Conservation (phyloP, 2,329 filamentous ascomycete species). For the Paraconiothyrium brasiliense region DNA sequence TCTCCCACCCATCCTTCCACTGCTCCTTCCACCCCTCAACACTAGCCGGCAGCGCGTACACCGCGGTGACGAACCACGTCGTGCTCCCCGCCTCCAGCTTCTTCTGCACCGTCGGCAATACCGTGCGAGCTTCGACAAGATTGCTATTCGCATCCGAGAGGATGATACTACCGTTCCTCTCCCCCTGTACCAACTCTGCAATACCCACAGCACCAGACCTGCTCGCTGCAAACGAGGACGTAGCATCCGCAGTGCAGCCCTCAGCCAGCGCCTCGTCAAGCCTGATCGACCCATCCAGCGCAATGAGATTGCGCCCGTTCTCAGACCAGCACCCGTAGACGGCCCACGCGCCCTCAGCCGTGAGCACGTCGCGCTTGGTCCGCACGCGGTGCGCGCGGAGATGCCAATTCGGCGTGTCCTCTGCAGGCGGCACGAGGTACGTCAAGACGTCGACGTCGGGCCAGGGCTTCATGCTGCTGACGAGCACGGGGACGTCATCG, state of each 20-base stretch:
- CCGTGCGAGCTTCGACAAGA: constrained; percentile 74
- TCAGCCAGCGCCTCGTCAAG: constrained; percentile 53
- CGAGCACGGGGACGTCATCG: constrained; percentile 66
- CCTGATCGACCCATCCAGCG: constrained; percentile 46
- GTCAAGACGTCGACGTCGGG: constrained; percentile 72
- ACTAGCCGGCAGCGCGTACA: constrained; percentile 74
- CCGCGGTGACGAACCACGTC: constrained; percentile 74
- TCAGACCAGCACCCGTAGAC: constrained; percentile 69
- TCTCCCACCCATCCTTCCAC: constrained; percentile 64
- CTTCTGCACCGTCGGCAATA: constrained; percentile 74
- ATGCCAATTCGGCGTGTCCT: constrained; percentile 71
- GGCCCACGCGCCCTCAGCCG: constrained; percentile 79
- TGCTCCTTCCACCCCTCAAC: constrained; percentile 58
- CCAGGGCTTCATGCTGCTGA: constrained; percentile 77
- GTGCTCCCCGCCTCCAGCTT: constrained; percentile 66
- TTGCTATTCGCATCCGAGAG: constrained; percentile 84
- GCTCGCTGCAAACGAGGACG: constrained; percentile 57
- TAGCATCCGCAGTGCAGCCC: constrained; percentile 43
- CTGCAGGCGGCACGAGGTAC: constrained; percentile 69
- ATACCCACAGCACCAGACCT: constrained; percentile 62
- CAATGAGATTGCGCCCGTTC: constrained; percentile 65
- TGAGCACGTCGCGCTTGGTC: constrained; percentile 70
- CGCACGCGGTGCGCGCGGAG: constrained; percentile 70
- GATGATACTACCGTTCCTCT: constrained; percentile 70
- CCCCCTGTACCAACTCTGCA: constrained; percentile 52